These are phyloP conservation scores for Hyphopichia homilentoma DNA, from an alignment of 805 yeast species.

Conservation along the genomic window DNA sequence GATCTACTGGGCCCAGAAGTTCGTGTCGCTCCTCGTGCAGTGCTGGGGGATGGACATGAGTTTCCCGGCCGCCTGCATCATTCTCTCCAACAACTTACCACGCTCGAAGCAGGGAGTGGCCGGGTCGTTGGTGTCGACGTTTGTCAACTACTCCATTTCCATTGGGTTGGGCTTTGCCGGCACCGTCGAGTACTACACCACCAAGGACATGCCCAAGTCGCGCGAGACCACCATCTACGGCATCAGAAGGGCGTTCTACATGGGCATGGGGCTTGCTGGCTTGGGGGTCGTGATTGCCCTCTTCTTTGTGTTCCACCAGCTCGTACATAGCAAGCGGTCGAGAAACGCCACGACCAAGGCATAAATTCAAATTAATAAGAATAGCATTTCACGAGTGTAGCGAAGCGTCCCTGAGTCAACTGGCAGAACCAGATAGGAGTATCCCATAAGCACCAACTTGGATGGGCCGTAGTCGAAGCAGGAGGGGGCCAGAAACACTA, in stretches of 20 bases:
- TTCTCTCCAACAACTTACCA: constrained; percentile 57
- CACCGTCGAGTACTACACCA: constrained; percentile 27
- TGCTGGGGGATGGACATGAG: constrained; percentile 78
- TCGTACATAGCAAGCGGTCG: too few relatives aligned
- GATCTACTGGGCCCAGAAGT: constrained; percentile 55
- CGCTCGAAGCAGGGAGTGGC: constrained; percentile 71
- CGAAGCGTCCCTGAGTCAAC: too few relatives aligned
- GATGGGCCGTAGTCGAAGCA: too few relatives aligned
- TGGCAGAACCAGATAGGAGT: too few relatives aligned
- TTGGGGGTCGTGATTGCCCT: constrained; percentile 19
- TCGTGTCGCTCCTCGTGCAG: constrained; percentile 51
- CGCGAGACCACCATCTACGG: constrained; percentile 18
- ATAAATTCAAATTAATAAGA: not conserved
- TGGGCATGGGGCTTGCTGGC: constrained; percentile 35
- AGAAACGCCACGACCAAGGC: too few relatives aligned
- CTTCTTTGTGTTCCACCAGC: not conserved
- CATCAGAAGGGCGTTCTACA: constrained; percentile 20
- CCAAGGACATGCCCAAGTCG: constrained; percentile 11
- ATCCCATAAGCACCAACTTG: too few relatives aligned
- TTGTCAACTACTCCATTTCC: constrained; percentile 61
- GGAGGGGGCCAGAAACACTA: too few relatives aligned
- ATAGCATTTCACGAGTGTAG: not conserved
- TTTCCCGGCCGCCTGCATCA: constrained; percentile 69
- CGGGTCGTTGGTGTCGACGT: constrained; percentile 67
- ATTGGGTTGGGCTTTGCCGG: constrained; percentile 35